A percentile compares a stretch with the other conserved stretches of the same genome.
Evolutionary conservation across 2,329 filamentous ascomycete genomes (phyloP).

Genomic region (Triangularia setosa): DNA sequence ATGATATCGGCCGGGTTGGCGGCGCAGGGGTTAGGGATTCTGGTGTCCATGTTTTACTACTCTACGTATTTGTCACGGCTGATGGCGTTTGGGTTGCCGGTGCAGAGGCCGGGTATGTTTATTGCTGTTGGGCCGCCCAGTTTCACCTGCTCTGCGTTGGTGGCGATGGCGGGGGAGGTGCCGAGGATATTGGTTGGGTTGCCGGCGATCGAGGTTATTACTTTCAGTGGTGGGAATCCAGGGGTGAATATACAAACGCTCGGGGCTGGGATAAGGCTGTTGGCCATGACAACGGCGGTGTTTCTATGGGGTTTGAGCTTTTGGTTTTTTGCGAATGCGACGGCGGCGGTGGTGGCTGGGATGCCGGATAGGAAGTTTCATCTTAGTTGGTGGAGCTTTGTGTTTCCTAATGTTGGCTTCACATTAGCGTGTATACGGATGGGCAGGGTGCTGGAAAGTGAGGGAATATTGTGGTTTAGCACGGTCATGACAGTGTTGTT

Average conservation of each 20-base stretch:
- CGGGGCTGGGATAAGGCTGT: constrained; percentile 22
- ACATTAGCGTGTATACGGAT: constrained; percentile 56
- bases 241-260: constrained; percentile 14
- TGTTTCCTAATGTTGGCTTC: constrained; percentile 64
- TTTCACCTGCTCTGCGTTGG: constrained; percentile 38
- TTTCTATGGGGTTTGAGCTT: constrained; percentile 61
- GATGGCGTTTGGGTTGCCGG: constrained; percentile 53
- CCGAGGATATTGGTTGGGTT: constrained; percentile 27
- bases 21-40: constrained; percentile 58
- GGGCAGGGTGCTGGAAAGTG: constrained; percentile 49
- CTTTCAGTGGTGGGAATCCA: neutral
- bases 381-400: constrained; percentile 59
- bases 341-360: constrained; percentile 40
- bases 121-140: constrained; percentile 59
- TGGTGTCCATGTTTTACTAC: constrained; percentile 57
- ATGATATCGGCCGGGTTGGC: constrained; percentile 56
- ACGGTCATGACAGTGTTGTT: constrained; percentile 54
- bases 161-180: constrained; percentile 33
- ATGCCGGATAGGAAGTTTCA: constrained; percentile 35
- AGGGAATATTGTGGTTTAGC: constrained; percentile 49
- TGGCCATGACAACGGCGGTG: constrained; percentile 43
- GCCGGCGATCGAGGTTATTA: constrained; percentile 8
- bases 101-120: constrained; percentile 58
- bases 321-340: constrained; percentile 54
- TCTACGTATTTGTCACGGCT: constrained; percentile 56